Conservation (phyloP, 1,284 basidiomycete genomes). For the Meira miltonrushii region DNA sequence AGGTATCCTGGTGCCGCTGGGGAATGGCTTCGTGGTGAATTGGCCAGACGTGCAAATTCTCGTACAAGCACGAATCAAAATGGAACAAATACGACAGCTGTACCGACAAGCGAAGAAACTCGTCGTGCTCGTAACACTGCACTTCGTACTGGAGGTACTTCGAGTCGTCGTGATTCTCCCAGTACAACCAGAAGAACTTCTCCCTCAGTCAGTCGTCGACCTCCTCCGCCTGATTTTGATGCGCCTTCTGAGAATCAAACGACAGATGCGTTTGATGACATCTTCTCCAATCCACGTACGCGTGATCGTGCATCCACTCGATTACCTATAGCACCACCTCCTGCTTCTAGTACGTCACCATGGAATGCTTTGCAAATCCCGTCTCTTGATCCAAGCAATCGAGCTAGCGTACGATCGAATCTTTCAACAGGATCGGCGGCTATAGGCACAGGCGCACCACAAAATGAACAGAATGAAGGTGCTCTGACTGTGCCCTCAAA, state of each 20-base stretch:
- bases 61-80: neutral
- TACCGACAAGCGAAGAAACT: neutral
- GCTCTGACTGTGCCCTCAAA: neutral
- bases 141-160: no score
- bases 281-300: neutral
- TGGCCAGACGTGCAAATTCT: conserved; percentile 7
- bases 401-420: neutral
- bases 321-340: neutral
- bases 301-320: neutral
- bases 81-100: neutral
- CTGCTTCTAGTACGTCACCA: neutral
- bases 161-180: no score
- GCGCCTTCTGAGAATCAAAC: no score
- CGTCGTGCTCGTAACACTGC: neutral
- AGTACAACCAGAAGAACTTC: no score
- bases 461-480: no score
- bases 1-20: conserved; percentile 13
- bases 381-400: neutral
- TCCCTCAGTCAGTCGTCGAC: no score
- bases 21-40: conserved; percentile 12
- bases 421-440: neutral
- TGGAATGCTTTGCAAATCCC: neutral
- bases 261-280: no score
- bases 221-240: no score
- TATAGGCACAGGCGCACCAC: neutral